Percentiles rank a stretch among this genome's conserved stretches.
Conservation (phyloP, 2,329 filamentous ascomycete species). For the Xylaria sp. region DNA sequence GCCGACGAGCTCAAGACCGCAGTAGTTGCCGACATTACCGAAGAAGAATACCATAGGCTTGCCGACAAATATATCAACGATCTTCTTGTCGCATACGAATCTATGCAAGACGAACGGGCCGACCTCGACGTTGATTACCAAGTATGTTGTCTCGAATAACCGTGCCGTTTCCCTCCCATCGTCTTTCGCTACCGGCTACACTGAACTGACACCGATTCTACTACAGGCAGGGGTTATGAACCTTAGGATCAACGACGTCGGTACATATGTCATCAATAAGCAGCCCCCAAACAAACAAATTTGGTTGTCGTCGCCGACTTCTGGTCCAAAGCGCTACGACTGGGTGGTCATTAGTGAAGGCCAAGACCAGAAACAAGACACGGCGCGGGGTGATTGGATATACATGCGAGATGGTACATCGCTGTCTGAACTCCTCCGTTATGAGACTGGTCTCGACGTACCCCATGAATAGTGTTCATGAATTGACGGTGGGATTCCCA, state of each 20-base stretch:
- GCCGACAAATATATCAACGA: conserved; percentile 78
- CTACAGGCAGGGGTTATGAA: conserved; percentile 84
- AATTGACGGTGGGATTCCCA: neutral
- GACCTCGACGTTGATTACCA: conserved; percentile 90
- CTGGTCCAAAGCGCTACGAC: conserved; percentile 93
- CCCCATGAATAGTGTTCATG: neutral
- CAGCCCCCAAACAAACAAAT: conserved; percentile 98
- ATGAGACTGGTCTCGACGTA: conserved; percentile 76
- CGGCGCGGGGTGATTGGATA: conserved; percentile 80
- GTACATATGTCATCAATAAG: conserved; percentile 96
- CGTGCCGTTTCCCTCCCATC: conserved; percentile 1
- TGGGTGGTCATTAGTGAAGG: conserved; percentile 80
- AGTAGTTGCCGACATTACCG: conserved; percentile 70
- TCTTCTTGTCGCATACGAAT: conserved; percentile 71
- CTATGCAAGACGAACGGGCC: conserved; percentile 75
- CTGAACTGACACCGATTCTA: conserved; percentile 31
- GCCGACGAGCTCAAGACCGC: conserved; percentile 46
- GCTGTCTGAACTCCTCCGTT: conserved; percentile 75
- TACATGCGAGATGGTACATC: conserved; percentile 86
- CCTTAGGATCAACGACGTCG: conserved; percentile 73
- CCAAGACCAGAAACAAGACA: conserved; percentile 82
- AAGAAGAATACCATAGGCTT: conserved; percentile 78
- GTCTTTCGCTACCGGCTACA: neutral
- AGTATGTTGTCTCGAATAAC: conserved; percentile 62
- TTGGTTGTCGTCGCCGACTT: conserved; percentile 92